phyloP scores from a whole-genome alignment of 73 alveolate genomes.

The Blepharisma stoltei region DNA sequence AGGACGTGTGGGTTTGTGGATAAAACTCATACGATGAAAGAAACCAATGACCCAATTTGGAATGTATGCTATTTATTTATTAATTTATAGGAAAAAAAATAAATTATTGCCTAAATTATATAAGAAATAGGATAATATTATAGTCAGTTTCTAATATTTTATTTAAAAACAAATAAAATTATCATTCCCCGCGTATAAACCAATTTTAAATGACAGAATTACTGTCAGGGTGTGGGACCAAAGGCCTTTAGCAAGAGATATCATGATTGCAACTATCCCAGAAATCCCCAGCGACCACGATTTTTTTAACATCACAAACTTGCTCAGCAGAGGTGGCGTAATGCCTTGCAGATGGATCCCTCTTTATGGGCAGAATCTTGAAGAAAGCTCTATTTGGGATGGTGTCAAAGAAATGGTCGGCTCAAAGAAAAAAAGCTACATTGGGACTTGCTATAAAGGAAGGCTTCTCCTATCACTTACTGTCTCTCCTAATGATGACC shows the following conservation, averaged over 20 bases:
- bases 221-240: conserved; percentile 84
- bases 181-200: conserved; percentile 75
- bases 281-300: conserved; percentile 81
- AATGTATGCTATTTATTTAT: too few relatives aligned
- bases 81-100: too few relatives aligned
- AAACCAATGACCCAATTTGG: conserved; percentile 62
- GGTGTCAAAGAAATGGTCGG: conserved; percentile 43
- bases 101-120: too few relatives aligned
- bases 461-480: conserved; percentile 76
- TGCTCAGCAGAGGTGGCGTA: conserved; percentile 78
- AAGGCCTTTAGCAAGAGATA: conserved; percentile 58
- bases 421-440: conserved; percentile 41
- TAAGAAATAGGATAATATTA: too few relatives aligned
- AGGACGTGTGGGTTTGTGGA: conserved; percentile 71
- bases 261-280: conserved; percentile 81
- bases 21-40: conserved; percentile 64
- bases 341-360: conserved; percentile 84
- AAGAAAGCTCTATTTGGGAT: conserved; percentile 54
- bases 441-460: conserved; percentile 83
- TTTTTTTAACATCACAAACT: conserved; percentile 70
- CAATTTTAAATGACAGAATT: conserved; percentile 85
- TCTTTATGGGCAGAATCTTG: conserved; percentile 76
- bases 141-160: too few relatives aligned
- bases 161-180: too few relatives aligned
- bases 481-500: conserved; percentile 70